Evolutionary conservation across 495 filamentous ascomycete species (phyloP), one percentile per base, ranked within the genome.

Genomic region (Parachaetomium inaequale): DNA sequence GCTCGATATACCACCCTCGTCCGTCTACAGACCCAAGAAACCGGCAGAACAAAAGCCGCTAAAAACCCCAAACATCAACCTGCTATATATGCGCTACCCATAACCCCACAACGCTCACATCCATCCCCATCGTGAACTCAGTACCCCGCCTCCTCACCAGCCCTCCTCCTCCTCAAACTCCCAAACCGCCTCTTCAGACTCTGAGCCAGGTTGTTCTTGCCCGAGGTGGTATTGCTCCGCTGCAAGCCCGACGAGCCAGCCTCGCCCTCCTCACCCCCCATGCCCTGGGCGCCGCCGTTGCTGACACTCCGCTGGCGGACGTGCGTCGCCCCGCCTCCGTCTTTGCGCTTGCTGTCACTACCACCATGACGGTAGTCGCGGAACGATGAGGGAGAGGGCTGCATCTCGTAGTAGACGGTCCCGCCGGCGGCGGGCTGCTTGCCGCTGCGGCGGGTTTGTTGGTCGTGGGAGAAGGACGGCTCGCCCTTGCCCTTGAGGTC

Each of bases 401-500:
- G 76, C 79, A 81, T 77, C 66, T 82, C 79, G 54, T 75, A 78
- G 2, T 38, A 69, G 0, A 56, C 57, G 1, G 55, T 64, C 6
- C 49, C 58, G 25, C 28, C 45, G 7, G 57, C 8, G 10, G 23
- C 40, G n/a, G 52, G 25, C 10, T 49, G 57, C 36, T 63, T 72
- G 55, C 45, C 66, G 31, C n/a, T n/a, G n/a, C 56, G 61, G 11
- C 87, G 88, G 38, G 82, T 78, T 58, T 84, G 78, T 58, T 84
- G 78, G 63, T 91, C 89, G 52, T 87, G 75, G 17, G 88, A 81
- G 75, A 81, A 94, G 4, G 81, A 81, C 4, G 90, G 90, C 71
- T 92, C 88, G 36, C 89, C 88, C 72, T 94, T 92, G 34, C 89
- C 90, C 68, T 92, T 92, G 38, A 88, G 76, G 65, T 94, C 90